Evolutionary conservation across 208 protist genomes (phyloP), one percentile per base, ranked within the genome.

Genomic region (Trypanosoma cruzi): DNA sequence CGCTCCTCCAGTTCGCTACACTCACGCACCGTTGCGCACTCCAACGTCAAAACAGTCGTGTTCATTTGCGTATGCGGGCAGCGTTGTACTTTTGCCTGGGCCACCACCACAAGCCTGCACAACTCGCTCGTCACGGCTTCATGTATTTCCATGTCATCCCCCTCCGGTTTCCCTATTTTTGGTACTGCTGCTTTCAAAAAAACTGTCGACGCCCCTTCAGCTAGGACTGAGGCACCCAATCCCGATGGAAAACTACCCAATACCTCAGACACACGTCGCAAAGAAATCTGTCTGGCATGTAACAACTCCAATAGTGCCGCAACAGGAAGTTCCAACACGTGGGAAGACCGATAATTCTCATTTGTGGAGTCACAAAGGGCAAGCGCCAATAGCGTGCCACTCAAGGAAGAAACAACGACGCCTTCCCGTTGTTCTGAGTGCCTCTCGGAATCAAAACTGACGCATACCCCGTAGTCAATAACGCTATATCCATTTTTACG

Each of bases 61-160:
- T 16, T 34, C 56, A n/a, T 53, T 48, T 42, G 8, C 14, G 44
- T 31, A 11, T 10, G 8, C 16, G 31, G 14, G 24, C 28, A 32
- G 54, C 28, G 7, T 16, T 61, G 36, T 5, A 36, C 24, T 14
- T 40, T 4, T 24, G 48, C 57, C 52, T 55, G 54, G 29, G 70
- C 84, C 34, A 89, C 73, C 11, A 88, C 54, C 13, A 77, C 57
- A 31, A 86, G 65, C 6, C 72, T 66, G 4, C 61, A 26, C 16
- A 93, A 50, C 79, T 93, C 87, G 13, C 26, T 56, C 24, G 28
- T 44, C 0, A 93, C 68, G 8, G 69, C 77, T 6, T 77, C 63
- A 75, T 93, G 81, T 40, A 87, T 60, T 55, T 63, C 68, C 55
- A 57, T 44, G n/a, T 52, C 57, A 44, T 50, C 32, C 20, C 34